Evolutionary conservation across 2,329 filamentous ascomycete genomes (phyloP).

Genomic region (Fusarium irregulare): DNA sequence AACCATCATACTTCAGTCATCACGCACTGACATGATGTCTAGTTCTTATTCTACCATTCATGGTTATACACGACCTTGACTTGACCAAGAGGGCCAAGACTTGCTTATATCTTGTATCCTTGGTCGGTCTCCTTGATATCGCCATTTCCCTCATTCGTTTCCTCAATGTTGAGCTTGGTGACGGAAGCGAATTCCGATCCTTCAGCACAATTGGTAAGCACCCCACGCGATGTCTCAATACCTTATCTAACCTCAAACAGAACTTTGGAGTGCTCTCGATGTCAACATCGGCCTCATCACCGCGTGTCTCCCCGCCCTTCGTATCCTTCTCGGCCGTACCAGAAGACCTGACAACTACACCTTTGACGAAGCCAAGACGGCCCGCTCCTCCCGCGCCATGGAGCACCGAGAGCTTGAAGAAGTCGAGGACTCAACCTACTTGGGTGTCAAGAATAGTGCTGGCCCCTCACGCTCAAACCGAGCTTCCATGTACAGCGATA

Average conservation of each 20-base stretch:
- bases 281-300: constrained; percentile 33
- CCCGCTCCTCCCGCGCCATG: constrained; percentile 12
- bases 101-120: constrained; percentile 23
- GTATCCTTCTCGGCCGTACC: constrained; percentile 20
- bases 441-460: constrained; percentile 12
- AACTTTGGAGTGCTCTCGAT: constrained; percentile 36
- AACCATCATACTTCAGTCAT: accelerated
- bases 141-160: constrained; percentile 32
- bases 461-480: constrained; percentile 12
- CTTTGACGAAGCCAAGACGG: constrained; percentile 24
- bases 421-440: constrained; percentile 19
- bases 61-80: constrained; percentile 23
- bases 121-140: constrained; percentile 31
- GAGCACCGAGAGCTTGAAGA: constrained; percentile 29
- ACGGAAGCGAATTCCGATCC: constrained; percentile 21
- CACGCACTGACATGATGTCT: background rate
- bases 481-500: background rate
- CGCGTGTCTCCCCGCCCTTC: constrained; percentile 28
- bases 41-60: constrained; percentile 31
- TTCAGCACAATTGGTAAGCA: constrained; percentile 3
- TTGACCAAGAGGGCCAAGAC: constrained; percentile 13
- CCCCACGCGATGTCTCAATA: background rate
- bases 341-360: constrained; percentile 13
- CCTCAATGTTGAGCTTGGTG: constrained; percentile 24
- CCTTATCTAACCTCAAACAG: background rate